phyloP scores from a whole-genome alignment of 345 rosid genomes.

The sweet orange (Citrus sinensis) region DVS_A1.0 CM039166.1:8032001-8032500 shows the following conservation, averaged over 20 bases:
- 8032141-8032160: conserved; percentile 81
- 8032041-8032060: conserved; percentile 82
- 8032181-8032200: conserved; percentile 85
- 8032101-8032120: conserved; percentile 81
- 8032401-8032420: conserved; percentile 67
- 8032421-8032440: conserved; percentile 38
- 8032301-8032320: conserved; percentile 63
- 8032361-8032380: conserved; percentile 15
- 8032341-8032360: conserved; percentile 8
- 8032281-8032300: conserved; percentile 57
- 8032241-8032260: conserved; percentile 71
- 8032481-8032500: conserved; percentile 73
- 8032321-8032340: conserved; percentile 52
- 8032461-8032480: conserved; percentile 56
- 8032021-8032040: conserved; percentile 72
- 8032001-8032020: conserved; percentile 84
- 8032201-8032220: conserved; percentile 49
- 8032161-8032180: conserved; percentile 67
- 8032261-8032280: conserved; percentile 64
- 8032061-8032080: conserved; percentile 70
- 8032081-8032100: conserved; percentile 67
- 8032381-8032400: conserved; percentile 38
- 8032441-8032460: conserved; percentile 37
- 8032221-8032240: conserved; percentile 73
- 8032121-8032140: conserved; percentile 56